Percentiles rank a stretch among this genome's conserved stretches.
Evolutionary conservation across 179 eudicot genomes (phyloP).

Genomic region (Heliamphora pulchella): DNA sequence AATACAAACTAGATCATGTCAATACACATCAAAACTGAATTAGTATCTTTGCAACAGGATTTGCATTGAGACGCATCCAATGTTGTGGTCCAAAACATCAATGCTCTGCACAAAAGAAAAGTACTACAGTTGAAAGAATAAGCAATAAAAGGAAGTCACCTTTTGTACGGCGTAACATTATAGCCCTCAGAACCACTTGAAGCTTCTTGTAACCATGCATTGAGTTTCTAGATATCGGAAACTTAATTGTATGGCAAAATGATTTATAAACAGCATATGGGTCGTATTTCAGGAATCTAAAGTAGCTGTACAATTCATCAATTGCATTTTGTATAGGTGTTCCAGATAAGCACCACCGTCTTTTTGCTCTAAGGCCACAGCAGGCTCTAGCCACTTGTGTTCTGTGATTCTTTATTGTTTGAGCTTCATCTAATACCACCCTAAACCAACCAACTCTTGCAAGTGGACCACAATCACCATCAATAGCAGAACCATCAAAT

Average conservation of each 20-base stretch:
- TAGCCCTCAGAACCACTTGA: slow-evolving; percentile 71
- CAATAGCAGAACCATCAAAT: slow-evolving; percentile 39
- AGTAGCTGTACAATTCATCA: slow-evolving; percentile 92
- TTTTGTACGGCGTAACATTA: slow-evolving; percentile 96
- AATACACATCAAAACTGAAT: neutral
- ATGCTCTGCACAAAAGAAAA: neutral
- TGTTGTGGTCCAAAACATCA: neutral
- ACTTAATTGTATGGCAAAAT: slow-evolving; percentile 54
- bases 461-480: slow-evolving; percentile 60
- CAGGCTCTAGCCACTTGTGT: slow-evolving; percentile 95
- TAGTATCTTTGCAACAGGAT: neutral
- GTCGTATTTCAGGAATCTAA: slow-evolving; percentile 84
- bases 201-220: slow-evolving; percentile 83
- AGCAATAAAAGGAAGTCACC: slow-evolving; percentile 35
- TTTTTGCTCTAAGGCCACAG: slow-evolving; percentile 95
- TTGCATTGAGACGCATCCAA: neutral
- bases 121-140: neutral
- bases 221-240: slow-evolving; percentile 75
- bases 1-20: neutral
- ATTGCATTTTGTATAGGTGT: slow-evolving; percentile 95
- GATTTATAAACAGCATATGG: slow-evolving; percentile 66
- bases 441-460: slow-evolving; percentile 83
- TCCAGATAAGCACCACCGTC: slow-evolving; percentile 98
- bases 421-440: slow-evolving; percentile 97
- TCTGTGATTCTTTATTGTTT: slow-evolving; percentile 91